Base-by-base conservation (phyloP, 2,329 filamentous ascomycete genomes). In the Penicillium psychrosexuale region DNA sequence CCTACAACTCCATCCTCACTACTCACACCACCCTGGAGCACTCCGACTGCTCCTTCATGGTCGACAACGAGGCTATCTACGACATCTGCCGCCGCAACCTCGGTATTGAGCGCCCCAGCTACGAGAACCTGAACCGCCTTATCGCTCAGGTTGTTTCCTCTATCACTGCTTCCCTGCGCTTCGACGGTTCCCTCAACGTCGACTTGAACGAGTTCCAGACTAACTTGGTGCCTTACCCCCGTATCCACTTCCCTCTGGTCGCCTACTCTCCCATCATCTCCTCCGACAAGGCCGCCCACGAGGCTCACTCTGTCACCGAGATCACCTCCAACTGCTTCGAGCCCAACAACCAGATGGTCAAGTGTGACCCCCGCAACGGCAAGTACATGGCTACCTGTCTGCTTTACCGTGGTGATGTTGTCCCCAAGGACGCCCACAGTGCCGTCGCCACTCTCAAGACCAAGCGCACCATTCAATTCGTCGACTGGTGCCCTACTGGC, bases 131-230 rank as follows among this genome's bases (percentile, higher is more conserved):
- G 67, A 99, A 99, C 86, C 91, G 94, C 69, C 84, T 99, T 75
- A 97, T 99, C 73, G 94, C 94, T 66, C 94, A 99, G 84, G 93
- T 99, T 67, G 94, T 99, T 69, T 97, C 92, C 51, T 97, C 93
- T 69, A 97, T 97, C 79, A 99, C 93, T 66, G 92, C 93, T 64
- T 97, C 93, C 65, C 91, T 99, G 72, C 92, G 93, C 75, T 99
- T 97, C 80, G 93, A 97, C 74, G 93, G 93, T 66, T 97, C 94
- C 66, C 89, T 99, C 69, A 99, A 99, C 81, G 94, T 99, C 80
- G 93, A 99, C 78, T 82, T 99, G 67, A 97, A 97, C 84, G 93
- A 99, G 83, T 99, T 99, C 90, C 93, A 99, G 86, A 99, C 93
- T 80, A 99, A 99, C 84, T 80, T 99, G 79, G 93, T 99, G 61